Conservation (phyloP, 2,329 filamentous ascomycete genomes). For the Phialophora macrospora region DNA sequence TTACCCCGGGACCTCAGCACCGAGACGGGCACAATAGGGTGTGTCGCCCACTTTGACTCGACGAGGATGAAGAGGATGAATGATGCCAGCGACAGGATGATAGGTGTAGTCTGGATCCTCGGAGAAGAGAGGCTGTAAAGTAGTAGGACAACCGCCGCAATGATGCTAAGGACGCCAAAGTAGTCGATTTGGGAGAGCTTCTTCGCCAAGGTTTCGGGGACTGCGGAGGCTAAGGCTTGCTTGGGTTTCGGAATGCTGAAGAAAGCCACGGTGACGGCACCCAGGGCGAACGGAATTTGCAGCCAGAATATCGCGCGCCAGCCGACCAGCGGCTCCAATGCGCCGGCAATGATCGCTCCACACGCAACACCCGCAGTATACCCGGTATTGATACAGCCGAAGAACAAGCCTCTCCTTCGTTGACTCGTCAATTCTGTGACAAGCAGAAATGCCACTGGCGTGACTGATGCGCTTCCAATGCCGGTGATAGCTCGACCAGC, state of each 20-base stretch:
- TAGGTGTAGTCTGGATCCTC: slow-evolving; percentile 62
- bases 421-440: slow-evolving; percentile 74
- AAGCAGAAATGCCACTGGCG: slow-evolving; percentile 75
- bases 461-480: slow-evolving; percentile 70
- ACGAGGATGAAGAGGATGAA: slow-evolving; percentile 65
- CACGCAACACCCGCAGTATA: slow-evolving; percentile 74
- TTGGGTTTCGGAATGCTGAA: slow-evolving; percentile 65
- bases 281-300: slow-evolving; percentile 68
- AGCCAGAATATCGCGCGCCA: slow-evolving; percentile 77
- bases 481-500: slow-evolving; percentile 71
- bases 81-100: slow-evolving; percentile 63
- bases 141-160: slow-evolving; percentile 70
- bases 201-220: slow-evolving; percentile 47
- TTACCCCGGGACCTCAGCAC: slow-evolving; percentile 73
- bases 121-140: slow-evolving; percentile 72
- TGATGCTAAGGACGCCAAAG: slow-evolving; percentile 69
- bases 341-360: slow-evolving; percentile 72
- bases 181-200: slow-evolving; percentile 75
- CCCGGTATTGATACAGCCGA: slow-evolving; percentile 74
- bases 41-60: slow-evolving; percentile 66
- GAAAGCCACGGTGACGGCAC: slow-evolving; percentile 67
- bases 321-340: slow-evolving; percentile 65
- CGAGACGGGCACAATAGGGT: slow-evolving; percentile 75
- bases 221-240: slow-evolving; percentile 44
- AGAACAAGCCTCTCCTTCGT: slow-evolving; percentile 70